These are phyloP conservation scores for Trametes hirsuta DNA, from an alignment of 1,284 basidiomycete species.

Conservation along the genomic window DNA sequence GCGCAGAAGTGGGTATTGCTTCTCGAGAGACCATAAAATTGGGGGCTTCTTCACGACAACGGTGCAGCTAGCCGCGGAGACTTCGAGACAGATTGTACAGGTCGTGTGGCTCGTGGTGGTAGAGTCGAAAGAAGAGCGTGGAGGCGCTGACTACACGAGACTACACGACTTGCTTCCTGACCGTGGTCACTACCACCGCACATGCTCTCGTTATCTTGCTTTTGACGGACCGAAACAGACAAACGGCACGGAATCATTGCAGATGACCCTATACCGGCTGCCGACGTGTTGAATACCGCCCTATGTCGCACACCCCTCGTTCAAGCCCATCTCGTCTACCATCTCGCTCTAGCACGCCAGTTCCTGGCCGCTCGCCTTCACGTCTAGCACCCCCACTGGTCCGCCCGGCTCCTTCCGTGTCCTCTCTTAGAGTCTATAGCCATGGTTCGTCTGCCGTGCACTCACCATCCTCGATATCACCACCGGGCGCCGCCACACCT, in stretches of 20 bases:
- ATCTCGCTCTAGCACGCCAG: slow-evolving; percentile 39
- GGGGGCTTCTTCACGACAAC: neutral
- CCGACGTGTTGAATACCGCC: neutral
- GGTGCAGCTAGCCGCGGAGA: neutral
- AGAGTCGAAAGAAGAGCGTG: neutral
- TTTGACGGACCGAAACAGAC: neutral
- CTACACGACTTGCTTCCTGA: neutral
- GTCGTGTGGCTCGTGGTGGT: neutral
- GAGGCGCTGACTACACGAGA: slow-evolving; percentile 4
- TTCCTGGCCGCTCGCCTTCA: slow-evolving; percentile 31
- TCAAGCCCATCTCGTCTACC: slow-evolving; percentile 36
- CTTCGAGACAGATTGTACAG: neutral
- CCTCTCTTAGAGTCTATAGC: slow-evolving; percentile 37
- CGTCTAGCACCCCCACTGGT: slow-evolving; percentile 34
- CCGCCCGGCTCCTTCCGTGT: slow-evolving; percentile 37
- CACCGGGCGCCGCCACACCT: slow-evolving; percentile 21
- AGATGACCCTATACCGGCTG: slow-evolving; percentile 1
- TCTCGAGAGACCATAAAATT: slow-evolving; percentile 5
- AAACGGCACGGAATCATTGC: neutral
- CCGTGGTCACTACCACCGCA: neutral
- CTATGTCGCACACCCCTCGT: slow-evolving; percentile 30
- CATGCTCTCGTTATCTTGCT: neutral
- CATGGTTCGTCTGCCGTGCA: slow-evolving; percentile 29
- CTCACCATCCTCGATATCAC: slow-evolving; percentile 25
- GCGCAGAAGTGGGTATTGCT: slow-evolving; percentile 19